Conservation (phyloP, 768 basidiomycete genomes). For the Suillus subalutaceus region DNA sequence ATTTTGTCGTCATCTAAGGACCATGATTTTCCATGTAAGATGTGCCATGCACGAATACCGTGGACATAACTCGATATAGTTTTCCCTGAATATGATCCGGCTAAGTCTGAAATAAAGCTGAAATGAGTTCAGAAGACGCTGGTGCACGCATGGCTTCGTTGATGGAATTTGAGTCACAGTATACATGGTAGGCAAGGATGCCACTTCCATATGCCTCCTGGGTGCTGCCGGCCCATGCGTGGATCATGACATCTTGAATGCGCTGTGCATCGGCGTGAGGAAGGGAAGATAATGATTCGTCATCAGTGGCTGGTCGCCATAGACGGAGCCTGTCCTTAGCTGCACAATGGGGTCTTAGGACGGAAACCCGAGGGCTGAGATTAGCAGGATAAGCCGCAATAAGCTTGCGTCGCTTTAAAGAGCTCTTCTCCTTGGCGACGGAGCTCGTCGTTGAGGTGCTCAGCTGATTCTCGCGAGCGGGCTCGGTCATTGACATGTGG, state of each 20-base stretch:
- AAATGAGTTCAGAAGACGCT: not conserved
- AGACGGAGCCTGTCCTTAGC: not conserved
- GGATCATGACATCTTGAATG: constrained; percentile 26
- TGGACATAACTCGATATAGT: constrained; percentile 17
- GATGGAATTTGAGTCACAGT: constrained; percentile 30
- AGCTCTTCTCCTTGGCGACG: not conserved
- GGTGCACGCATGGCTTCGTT: not conserved
- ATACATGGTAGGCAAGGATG: constrained; percentile 41
- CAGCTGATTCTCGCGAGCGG: too few relatives aligned
- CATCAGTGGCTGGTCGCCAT: constrained; percentile 4
- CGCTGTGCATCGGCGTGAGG: not conserved
- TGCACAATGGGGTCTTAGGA: constrained; percentile 3
- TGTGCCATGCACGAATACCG: constrained; percentile 18
- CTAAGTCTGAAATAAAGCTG: not conserved
- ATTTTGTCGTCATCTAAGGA: too few relatives aligned
- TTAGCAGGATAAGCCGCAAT: not conserved
- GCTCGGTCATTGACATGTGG: too few relatives aligned
- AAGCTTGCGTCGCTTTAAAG: not conserved
- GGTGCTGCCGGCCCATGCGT: constrained; percentile 35
- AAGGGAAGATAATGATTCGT: too few relatives aligned
- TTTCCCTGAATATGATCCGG: not conserved
- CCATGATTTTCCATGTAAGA: too few relatives aligned
- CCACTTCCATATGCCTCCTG: constrained; percentile 37
- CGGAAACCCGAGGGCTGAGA: constrained; percentile 4
- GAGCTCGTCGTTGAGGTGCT: not conserved